A percentile compares a stretch with the other conserved stretches of the same genome.
These are phyloP conservation scores for Psilocybe subaeruginosa DNA, from an alignment of 768 basidiomycete genomes.

Conservation along the genomic window DNA sequence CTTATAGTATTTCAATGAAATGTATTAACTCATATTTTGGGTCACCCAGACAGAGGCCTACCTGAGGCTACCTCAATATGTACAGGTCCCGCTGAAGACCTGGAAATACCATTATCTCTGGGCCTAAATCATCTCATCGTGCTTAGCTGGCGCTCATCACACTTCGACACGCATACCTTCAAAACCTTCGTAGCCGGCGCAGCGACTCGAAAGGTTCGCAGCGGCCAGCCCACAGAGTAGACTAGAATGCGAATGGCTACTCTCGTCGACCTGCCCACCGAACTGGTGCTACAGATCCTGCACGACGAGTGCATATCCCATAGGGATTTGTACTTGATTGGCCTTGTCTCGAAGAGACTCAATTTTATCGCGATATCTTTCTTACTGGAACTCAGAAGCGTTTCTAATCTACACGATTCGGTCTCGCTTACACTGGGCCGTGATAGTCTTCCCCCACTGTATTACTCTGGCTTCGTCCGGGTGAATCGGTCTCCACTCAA, in stretches of 20 bases:
- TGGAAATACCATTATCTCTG: no score
- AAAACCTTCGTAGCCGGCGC: no score
- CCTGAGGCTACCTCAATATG: no score
- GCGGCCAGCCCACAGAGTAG: no score
- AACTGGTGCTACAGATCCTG: constrained; percentile 12
- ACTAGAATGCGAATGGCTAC: not conserved
- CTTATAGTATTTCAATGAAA: no score
- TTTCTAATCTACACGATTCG: not conserved
- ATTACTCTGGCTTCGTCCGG: not conserved
- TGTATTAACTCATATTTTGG: no score
- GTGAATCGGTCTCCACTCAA: not conserved
- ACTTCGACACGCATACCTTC: no score
- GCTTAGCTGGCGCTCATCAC: no score
- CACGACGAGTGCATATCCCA: not conserved
- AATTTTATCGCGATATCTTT: constrained; percentile 12
- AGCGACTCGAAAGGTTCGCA: no score
- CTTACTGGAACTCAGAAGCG: constrained; percentile 1
- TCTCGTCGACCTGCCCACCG: constrained; percentile 11
- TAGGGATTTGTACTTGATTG: constrained; percentile 8
- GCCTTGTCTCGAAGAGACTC: constrained; percentile 6
- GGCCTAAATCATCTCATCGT: no score
- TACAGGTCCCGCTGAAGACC: no score
- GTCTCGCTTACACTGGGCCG: constrained; percentile 3
- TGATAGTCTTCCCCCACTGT: not conserved
- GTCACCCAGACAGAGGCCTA: no score